A percentile compares a stretch with the other conserved stretches of the same genome.
Evolutionary conservation across 2,329 filamentous ascomycete genomes (phyloP).

Genomic region (Aspergillus caelatus): DNA sequence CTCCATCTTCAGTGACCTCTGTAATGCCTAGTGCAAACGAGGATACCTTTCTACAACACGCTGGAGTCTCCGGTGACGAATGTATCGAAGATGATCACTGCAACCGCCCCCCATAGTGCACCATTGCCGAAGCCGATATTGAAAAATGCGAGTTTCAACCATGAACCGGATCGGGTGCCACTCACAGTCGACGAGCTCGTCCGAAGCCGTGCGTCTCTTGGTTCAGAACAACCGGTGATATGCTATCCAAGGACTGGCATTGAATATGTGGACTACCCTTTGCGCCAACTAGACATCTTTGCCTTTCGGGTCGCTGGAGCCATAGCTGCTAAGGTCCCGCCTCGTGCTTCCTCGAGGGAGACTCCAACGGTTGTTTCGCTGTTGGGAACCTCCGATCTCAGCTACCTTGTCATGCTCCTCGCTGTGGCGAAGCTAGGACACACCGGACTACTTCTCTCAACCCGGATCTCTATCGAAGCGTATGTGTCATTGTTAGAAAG

Average conservation of each 20-base stretch:
- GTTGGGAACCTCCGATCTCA: constrained; percentile 57
- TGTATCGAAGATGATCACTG: constrained; percentile 14
- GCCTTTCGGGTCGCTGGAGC: constrained; percentile 35
- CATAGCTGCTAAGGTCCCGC: constrained; percentile 24
- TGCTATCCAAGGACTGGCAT: constrained; percentile 50
- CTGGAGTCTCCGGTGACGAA: background rate
- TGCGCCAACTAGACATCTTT: constrained; percentile 48
- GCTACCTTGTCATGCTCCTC: constrained; percentile 58
- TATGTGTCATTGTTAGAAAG: constrained; percentile 52
- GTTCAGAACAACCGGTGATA: constrained; percentile 42
- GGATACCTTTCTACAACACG: too few relatives aligned
- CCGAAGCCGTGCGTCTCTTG: constrained; percentile 38
- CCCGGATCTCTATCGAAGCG: constrained; percentile 55
- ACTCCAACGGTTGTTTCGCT: constrained; percentile 50
- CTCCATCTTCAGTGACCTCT: background rate
- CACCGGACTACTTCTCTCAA: constrained; percentile 58
- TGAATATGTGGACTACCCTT: constrained; percentile 52
- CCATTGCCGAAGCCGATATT: constrained; percentile 6
- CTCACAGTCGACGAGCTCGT: constrained; percentile 45
- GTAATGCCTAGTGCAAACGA: background rate
- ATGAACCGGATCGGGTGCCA: constrained; percentile 13
- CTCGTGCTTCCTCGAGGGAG: constrained; percentile 28
- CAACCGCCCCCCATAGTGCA: constrained; percentile 9
- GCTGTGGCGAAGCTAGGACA: constrained; percentile 60
- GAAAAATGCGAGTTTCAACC: background rate